These are phyloP conservation scores for Epichloe sylvatica DNA, from an alignment of 2,329 filamentous ascomycete genomes.

Conservation along the genomic window DNA sequence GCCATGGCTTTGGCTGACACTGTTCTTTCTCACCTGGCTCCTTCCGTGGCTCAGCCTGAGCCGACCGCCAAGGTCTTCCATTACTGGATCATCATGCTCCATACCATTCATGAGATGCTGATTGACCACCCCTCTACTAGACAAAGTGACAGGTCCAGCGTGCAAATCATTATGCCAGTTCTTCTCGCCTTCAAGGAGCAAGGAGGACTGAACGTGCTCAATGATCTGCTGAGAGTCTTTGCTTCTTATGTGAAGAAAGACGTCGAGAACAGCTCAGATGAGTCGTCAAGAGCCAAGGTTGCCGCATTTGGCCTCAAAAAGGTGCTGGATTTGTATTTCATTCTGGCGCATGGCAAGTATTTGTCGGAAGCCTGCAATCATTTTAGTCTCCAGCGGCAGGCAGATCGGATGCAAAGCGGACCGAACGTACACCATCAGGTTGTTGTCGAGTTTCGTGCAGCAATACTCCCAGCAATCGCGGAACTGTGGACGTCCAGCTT, in stretches of 20 bases:
- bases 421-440: slow-evolving; percentile 51
- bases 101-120: slow-evolving; percentile 63
- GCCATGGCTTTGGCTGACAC: slow-evolving; percentile 56
- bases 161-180: slow-evolving; percentile 57
- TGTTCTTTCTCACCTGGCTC: slow-evolving; percentile 51
- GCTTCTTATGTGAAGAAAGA: slow-evolving; percentile 17
- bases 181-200: slow-evolving; percentile 76
- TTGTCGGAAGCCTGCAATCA: slow-evolving; percentile 60
- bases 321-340: slow-evolving; percentile 66
- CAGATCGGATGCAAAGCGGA: slow-evolving; percentile 27
- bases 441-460: slow-evolving; percentile 70
- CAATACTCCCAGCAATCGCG: slow-evolving; percentile 60
- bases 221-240: slow-evolving; percentile 57
- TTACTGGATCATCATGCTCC: slow-evolving; percentile 71
- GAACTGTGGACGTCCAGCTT: slow-evolving; percentile 77
- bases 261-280: slow-evolving; percentile 29
- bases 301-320: slow-evolving; percentile 56
- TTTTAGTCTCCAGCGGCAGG: slow-evolving; percentile 30
- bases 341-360: slow-evolving; percentile 63
- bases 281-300: slow-evolving; percentile 32
- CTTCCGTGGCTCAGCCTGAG: slow-evolving; percentile 27
- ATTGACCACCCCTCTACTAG: slow-evolving; percentile 47
- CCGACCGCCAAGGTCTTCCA: slow-evolving; percentile 52
- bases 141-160: slow-evolving; percentile 32
- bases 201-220: slow-evolving; percentile 61